Evolutionary conservation across 257 asterid genomes (phyloP).

Genomic region (Nyctanthes arbortristis): DNA sequence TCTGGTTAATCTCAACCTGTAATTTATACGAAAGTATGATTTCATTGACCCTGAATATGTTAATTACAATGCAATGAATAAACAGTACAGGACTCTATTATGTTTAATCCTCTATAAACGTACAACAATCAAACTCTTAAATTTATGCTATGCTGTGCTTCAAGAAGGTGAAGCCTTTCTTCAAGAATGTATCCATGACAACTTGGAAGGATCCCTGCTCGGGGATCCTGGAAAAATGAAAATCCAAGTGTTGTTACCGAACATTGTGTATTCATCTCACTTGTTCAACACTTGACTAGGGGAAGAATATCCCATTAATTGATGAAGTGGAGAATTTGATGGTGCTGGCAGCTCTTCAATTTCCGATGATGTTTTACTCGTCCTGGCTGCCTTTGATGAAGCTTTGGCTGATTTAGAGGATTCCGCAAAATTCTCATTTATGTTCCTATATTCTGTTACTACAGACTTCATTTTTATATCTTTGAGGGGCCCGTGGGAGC

Average conservation of each 20-base stretch:
- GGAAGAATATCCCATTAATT: constrained; percentile 83
- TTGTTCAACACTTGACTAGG: constrained; percentile 57
- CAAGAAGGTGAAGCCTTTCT: no score
- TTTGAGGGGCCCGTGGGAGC: constrained; percentile 28
- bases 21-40: no score
- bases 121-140: constrained; percentile 22
- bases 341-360: constrained; percentile 46
- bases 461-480: constrained; percentile 62
- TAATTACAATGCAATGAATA: not conserved
- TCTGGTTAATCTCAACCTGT: no score
- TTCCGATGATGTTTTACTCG: constrained; percentile 45
- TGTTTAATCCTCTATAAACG: constrained; percentile 10
- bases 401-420: constrained; percentile 38
- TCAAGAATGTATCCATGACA: no score
- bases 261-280: constrained; percentile 14
- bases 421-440: constrained; percentile 11
- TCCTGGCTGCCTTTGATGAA: constrained; percentile 33
- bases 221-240: no score
- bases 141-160: constrained; percentile 12
- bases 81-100: constrained; percentile 12
- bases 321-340: constrained; percentile 68
- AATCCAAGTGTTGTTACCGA: no score
- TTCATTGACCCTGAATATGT: constrained; percentile 10
- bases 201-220: no score
- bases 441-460: constrained; percentile 20